phyloP scores from a whole-genome alignment of 345 rosid species.

The Eucalyptus tenuipes region DNA sequence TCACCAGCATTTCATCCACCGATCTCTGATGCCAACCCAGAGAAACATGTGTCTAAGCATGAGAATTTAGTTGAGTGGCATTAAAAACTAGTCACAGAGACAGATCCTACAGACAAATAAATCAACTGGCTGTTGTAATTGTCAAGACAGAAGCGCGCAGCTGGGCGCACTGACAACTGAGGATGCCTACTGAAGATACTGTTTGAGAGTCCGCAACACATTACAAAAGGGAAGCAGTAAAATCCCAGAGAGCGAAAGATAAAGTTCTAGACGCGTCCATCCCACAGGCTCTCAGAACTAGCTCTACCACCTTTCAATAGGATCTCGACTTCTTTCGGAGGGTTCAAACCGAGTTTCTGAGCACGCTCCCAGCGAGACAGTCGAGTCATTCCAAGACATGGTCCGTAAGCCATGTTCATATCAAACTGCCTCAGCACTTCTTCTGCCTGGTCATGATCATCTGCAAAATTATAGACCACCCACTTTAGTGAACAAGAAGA shows the following conservation, averaged over 20 bases:
- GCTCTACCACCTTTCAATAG: conserved; percentile 35
- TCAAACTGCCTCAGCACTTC: conserved; percentile 58
- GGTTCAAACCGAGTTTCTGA: conserved; percentile 48
- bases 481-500: background rate
- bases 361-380: conserved; percentile 72
- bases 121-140: background rate
- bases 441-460: conserved; percentile 28
- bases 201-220: background rate
- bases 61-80: background rate
- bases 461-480: conserved; percentile 7
- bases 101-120: background rate
- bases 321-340: conserved; percentile 40
- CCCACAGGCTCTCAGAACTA: conserved; percentile 46
- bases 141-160: background rate
- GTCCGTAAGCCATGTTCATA: conserved; percentile 79
- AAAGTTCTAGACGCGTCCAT: conserved; percentile 36
- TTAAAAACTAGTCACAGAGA: background rate
- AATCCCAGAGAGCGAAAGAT: background rate
- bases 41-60: background rate
- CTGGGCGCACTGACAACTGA: background rate
- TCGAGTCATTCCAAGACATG: conserved; percentile 68
- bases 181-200: background rate
- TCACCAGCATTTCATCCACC: background rate
- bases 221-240: background rate
- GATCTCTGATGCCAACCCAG: background rate